These are phyloP conservation scores for Sodiomyces alkalinus DNA, from an alignment of 2,329 filamentous ascomycete species.

Conservation along the genomic window DNA sequence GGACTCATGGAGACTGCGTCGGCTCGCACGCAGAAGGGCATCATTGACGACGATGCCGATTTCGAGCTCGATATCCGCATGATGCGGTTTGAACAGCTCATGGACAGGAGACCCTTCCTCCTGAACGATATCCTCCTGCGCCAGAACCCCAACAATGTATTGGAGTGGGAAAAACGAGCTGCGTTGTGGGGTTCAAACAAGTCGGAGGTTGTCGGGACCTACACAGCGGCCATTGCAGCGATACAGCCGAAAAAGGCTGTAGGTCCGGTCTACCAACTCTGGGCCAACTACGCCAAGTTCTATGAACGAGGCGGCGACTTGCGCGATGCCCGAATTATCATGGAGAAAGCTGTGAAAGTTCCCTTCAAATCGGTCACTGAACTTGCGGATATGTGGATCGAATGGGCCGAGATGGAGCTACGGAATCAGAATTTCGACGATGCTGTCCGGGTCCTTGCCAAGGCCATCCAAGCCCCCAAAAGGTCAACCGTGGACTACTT, in stretches of 20 bases:
- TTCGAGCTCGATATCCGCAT: constrained; percentile 92
- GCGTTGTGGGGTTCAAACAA: constrained; percentile 91
- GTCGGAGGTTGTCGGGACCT: constrained; percentile 80
- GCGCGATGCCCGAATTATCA: constrained; percentile 73
- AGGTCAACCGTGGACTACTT: constrained; percentile 98
- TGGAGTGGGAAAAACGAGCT: constrained; percentile 96
- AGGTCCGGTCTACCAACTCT: constrained; percentile 86
- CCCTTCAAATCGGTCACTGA: constrained; percentile 97
- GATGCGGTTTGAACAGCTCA: constrained; percentile 95
- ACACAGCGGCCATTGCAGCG: constrained; percentile 83
- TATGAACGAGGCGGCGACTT: constrained; percentile 83
- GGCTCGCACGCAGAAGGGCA: constrained; percentile 60
- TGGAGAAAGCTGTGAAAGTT: constrained; percentile 96
- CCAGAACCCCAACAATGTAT: constrained; percentile 91
- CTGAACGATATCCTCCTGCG: constrained; percentile 90
- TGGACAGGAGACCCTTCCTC: constrained; percentile 91
- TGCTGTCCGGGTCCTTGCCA: constrained; percentile 90
- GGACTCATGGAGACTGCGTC: constrained; percentile 82
- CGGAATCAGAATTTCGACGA: constrained; percentile 92
- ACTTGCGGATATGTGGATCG: constrained; percentile 95
- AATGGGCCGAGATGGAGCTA: constrained; percentile 97
- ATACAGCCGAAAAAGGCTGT: constrained; percentile 90
- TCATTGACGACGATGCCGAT: constrained; percentile 69
- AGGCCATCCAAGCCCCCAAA: constrained; percentile 93
- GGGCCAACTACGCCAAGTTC: constrained; percentile 94